Base-by-base conservation (phyloP, 768 basidiomycete species). In the Rhizopogon roseolus region DNA sequence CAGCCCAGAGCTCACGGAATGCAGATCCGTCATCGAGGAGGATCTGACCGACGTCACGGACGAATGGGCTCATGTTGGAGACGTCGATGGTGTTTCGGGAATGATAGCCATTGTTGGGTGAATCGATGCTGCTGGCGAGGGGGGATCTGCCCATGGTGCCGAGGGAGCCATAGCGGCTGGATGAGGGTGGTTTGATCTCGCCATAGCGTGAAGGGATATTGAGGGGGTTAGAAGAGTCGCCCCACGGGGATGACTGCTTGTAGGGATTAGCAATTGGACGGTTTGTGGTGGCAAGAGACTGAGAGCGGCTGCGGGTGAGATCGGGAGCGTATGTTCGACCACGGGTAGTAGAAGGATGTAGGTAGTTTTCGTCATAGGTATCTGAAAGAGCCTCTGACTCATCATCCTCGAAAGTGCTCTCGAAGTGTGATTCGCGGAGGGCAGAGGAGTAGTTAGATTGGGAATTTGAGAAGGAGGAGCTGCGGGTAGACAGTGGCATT, bases 11-110 rank as follows among this genome's bases (percentile, higher is more conserved):
- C 57, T 90, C 86, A 34, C 86, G 76, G 60, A 90, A 81, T 0
- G 84, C 83, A 0, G 84, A 80, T 4, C 81, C 82, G 53, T 91
- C 88, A 62, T 90, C 88, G 46, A 85, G 68, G 36, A 91, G 68
- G 53, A 92, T 89, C 68, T 87, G 83, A 6, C 81, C 83, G 16
- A 93, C 86, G 66, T 93, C 89, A 22, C 90, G 75, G n/a, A 89
- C 81, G 65, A 93, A 93, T 0, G 90, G 91, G 58, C 82, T 85
- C 80, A 90, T 88, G 66, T 92, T 93, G 29, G 88, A 87, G 40
- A 81, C 69, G 68, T 91, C 79, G 22, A 68, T 68, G 32, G 75
- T 63, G 54, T 75, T 71, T 57, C 69, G 69, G 59, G 57, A 72
- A 53, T 73, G 71, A 68, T 72, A 71, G 61, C 75, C 79, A 68